Evolutionary conservation across 805 yeast genomes (phyloP), one percentile per base, ranked within the genome.

Genomic region (Myxozyma lipomycoides): DNA sequence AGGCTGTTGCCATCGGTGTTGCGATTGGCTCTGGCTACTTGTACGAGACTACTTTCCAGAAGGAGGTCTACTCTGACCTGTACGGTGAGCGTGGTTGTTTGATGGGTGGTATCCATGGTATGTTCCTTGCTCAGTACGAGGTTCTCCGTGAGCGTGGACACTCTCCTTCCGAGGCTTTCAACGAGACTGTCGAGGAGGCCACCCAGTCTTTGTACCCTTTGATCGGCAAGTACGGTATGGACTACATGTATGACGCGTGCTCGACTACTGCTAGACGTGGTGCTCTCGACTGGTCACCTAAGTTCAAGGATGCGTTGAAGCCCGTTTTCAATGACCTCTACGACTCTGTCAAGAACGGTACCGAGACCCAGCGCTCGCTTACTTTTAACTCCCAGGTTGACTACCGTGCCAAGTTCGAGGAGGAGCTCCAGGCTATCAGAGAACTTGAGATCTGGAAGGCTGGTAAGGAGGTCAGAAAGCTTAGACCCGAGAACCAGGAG

Each of bases 101-200:
- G 66, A 93, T 91, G 98, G 98, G 98, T 74, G 98, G 98, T 83
- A 91, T 93, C 80, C 98, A 93, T 81, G 98, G 98, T 83, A 93
- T 93, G 98, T 93, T 93, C 93, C 83, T 93, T 70, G 98, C 98
- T 66, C 98, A 93, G 81, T 93, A 93, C 82, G 98, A 93, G 78
- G 98, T 93, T 59, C 84, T 93, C 74, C 90, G 98, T 80, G 98
- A 91, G 81, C 89, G 95, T 73, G 98, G 98, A 63, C 98, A 93
- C 84, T 81, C 97, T 62, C 98, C 98, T 78, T 88, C 97, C 56
- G 98, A 93, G 81, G 98, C 98, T 67, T 93, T 93, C 90, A 93
- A 93, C 78, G 98, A 93, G 82, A 93, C 98, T 65, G 98, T 93
- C 64, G 98, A 93, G 82, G 98, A 93, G 80, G 98, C 98, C 63